Percentiles rank a stretch among this genome's conserved stretches.
Evolutionary conservation across 2,329 filamentous ascomycete genomes (phyloP).

Genomic region (Cyphellophora attinorum): DNA sequence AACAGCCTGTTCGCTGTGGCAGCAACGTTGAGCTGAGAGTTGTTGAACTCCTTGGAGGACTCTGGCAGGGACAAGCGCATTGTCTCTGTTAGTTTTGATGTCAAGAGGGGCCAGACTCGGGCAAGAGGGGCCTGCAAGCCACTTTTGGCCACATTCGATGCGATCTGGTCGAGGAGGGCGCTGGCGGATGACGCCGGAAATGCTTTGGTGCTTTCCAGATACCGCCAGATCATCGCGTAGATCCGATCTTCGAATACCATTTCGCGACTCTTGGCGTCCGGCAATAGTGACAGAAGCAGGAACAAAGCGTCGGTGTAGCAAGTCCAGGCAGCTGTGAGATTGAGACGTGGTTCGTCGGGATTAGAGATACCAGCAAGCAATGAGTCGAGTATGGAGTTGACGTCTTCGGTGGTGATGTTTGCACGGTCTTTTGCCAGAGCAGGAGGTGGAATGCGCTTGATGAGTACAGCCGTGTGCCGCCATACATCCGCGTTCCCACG

Average conservation of each 20-base stretch:
- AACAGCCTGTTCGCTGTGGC: slow-evolving; percentile 61
- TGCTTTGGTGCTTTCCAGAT: too few species aligned
- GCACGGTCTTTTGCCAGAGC: slow-evolving; percentile 15
- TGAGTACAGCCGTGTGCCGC: slow-evolving; percentile 54
- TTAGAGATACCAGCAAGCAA: slow-evolving; percentile 61
- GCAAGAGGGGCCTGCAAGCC: too few species aligned
- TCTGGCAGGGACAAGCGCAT: slow-evolving; percentile 71
- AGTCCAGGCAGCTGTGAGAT: slow-evolving; percentile 61
- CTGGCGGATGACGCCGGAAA: too few species aligned
- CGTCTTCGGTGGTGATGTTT: slow-evolving; percentile 32
- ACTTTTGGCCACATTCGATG: too few species aligned
- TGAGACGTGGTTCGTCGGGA: slow-evolving; percentile 62
- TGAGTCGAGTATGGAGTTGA: slow-evolving; percentile 54
- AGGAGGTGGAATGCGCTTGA: slow-evolving; percentile 46
- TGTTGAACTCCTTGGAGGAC: slow-evolving; percentile 65
- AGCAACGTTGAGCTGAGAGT: slow-evolving; percentile 61
- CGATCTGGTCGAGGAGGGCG: too few species aligned
- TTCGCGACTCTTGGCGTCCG: too few species aligned
- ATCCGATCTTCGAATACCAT: too few species aligned
- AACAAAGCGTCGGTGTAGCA: slow-evolving; percentile 60
- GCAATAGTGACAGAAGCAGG: too few species aligned
- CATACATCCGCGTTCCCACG: slow-evolving; percentile 65
- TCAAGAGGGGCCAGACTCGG: slow-evolving; percentile 61
- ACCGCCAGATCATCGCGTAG: too few species aligned
- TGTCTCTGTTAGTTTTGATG: slow-evolving; percentile 50